Base-by-base conservation (phyloP, 768 basidiomycete genomes). In the Tulasnella sp. region DNA sequence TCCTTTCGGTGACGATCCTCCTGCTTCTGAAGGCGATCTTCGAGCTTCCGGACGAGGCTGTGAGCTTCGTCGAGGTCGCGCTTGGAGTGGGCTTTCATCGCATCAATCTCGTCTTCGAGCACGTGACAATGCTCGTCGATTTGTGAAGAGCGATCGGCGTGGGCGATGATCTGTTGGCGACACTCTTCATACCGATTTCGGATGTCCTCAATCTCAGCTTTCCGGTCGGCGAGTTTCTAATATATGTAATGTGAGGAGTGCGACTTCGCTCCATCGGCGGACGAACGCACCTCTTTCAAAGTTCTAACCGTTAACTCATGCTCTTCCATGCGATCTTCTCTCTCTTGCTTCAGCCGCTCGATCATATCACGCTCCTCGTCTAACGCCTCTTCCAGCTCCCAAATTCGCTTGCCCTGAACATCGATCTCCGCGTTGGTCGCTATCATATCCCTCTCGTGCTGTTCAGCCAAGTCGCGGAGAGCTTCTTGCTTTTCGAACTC, bases 321-420 rank as follows among this genome's bases (percentile, higher is more conserved):
- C 87, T 81, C 72, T 91, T 90, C 32, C 85, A 83, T 77, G 91
- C 92, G n/a, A 85, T 84, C 47, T 71, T 69, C 9, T 62, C 89
- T 88, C n/a, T 94, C 91, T 72, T 94, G 90, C 67, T 87, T 85
- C 42, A 87, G 74, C 9, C 86, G 83, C 41, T 90, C 88, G 66
- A 78, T 74, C 39, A 83, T 82, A 63, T 93, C 90, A 76, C 80
- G 77, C 36, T 79, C 79, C 44, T 80, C 78, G 62, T 83, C 82
- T 16, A 79, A 86, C 77, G 94, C 90, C 73, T 96, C 93, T 78
- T 98, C 96, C 0, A 96, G 85, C 59, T 87, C 82, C 79, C 91
- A 94, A 9, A 97, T 86, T 69, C 83, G 82, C 74, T 92, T 89
- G 5, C 92, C 87, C 62, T 96, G 86, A 73, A 85, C 87, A 77